Base-by-base conservation (phyloP, 192 early-diverging fungal genomes). In the Coemansia sp. region DNA sequence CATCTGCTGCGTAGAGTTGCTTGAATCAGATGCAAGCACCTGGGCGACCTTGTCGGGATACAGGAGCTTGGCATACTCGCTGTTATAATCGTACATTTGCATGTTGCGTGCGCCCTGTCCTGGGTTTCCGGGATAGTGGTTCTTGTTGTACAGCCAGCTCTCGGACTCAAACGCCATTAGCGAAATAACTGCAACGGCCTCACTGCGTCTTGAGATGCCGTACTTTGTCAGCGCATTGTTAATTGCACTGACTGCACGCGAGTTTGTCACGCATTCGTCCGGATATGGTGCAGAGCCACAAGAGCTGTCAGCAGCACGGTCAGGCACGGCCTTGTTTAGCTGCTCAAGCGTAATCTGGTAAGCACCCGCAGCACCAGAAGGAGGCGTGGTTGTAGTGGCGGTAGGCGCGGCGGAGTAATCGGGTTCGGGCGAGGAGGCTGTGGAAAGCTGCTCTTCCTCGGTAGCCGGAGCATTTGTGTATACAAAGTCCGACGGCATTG, bases 81-180 rank as follows among this genome's bases (percentile, higher is more conserved):
- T 63, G 16, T 67, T 42, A 53, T 55, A 76, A 1, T 54, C 20
- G 40, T 65, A 76, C 79, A 63, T 65, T 59, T 72, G 60, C 79
- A 81, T 81, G 37, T 64, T 65, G 3, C 67, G 55, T 8, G 75
- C 73, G 5, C 79, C 79, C 45, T 81, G 79, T 0, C 79, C 79
- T 4, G 61, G 17, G 2, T 16, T 58, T 12, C 64, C 58, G 1
- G 69, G 53, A 4, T 1, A 59, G 38, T 61, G 42, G 61, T 81
- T 81, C 43, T 63, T 70, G 67, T 76, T 76, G 65, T 70, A 76
- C 22, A 43, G 37, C 74, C 70, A 81, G 25, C 58, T 51, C 14
- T 39, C 67, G 0, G 79, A 81, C 62, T 81, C 79, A 19, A 64
- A 73, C 14, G 65, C 45, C 73, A 76, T 76, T 25, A 68, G 43